phyloP scores from a whole-genome alignment of 208 protist species.

The Crithidia expoeki region DNA sequence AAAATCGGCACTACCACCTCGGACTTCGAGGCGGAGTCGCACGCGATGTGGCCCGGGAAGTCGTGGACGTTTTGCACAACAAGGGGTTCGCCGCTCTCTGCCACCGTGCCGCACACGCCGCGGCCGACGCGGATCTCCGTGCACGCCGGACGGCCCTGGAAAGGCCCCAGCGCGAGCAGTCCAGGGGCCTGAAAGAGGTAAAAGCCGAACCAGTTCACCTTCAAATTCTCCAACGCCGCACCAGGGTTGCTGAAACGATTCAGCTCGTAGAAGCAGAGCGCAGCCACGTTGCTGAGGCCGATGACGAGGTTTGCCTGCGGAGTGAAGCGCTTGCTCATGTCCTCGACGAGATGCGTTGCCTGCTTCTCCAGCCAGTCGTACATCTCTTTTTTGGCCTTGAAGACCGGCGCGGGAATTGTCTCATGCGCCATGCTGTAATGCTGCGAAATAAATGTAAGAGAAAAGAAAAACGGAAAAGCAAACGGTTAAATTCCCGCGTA shows the following conservation, averaged over 20 bases:
- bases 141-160: slow-evolving; percentile 93
- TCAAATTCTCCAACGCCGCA: slow-evolving; percentile 57
- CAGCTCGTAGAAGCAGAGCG: slow-evolving; percentile 84
- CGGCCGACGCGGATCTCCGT: slow-evolving; percentile 81
- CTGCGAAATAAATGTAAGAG: neutral
- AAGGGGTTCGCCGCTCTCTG: slow-evolving; percentile 47
- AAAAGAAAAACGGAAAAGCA: neutral
- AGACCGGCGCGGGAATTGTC: slow-evolving; percentile 28
- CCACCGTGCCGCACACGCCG: slow-evolving; percentile 91
- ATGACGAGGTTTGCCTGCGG: slow-evolving; percentile 69
- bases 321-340: slow-evolving; percentile 50
- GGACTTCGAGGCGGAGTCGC: slow-evolving; percentile 85
- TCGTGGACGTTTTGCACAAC: slow-evolving; percentile 88
- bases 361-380: slow-evolving; percentile 68
- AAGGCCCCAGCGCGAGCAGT: slow-evolving; percentile 92
- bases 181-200: slow-evolving; percentile 82
- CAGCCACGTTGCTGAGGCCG: slow-evolving; percentile 75
- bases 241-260: slow-evolving; percentile 54
- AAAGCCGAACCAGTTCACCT: slow-evolving; percentile 94
- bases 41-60: slow-evolving; percentile 96
- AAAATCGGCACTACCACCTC: slow-evolving; percentile 93
- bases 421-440: slow-evolving; percentile 25
- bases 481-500: no score
- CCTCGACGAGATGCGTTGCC: slow-evolving; percentile 46
- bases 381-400: slow-evolving; percentile 57